Conservation (phyloP, 2,329 filamentous ascomycete species). For the Tolypocladium pustulatum region DNA sequence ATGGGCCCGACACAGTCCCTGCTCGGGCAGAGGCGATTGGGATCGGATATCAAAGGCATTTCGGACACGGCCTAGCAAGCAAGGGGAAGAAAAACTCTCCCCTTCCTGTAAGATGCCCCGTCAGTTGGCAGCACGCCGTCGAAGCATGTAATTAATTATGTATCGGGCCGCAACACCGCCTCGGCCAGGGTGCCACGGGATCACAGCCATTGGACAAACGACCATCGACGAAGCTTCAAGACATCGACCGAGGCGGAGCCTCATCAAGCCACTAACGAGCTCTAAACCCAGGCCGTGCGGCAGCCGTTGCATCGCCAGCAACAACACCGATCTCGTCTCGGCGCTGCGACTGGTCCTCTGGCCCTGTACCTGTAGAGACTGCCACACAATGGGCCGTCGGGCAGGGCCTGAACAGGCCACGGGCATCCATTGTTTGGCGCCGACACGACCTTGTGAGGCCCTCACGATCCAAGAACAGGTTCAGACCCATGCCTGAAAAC, state of each 20-base stretch:
- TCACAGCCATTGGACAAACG: background rate
- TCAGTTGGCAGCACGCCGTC: background rate
- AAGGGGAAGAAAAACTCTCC: background rate
- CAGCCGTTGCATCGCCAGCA: background rate
- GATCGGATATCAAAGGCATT: background rate
- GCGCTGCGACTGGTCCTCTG: background rate
- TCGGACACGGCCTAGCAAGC: background rate
- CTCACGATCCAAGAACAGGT: background rate
- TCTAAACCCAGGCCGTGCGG: background rate
- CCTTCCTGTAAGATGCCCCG: background rate
- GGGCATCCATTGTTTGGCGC: background rate
- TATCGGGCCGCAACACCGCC: background rate
- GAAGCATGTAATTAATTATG: no score
- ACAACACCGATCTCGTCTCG: background rate
- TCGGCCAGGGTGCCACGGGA: background rate
- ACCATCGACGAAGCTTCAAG: background rate
- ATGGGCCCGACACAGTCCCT: background rate
- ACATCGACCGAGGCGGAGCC: background rate
- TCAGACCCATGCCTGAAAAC: background rate
- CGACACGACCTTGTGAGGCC: background rate
- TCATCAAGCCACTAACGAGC: background rate
- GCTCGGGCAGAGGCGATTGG: background rate
- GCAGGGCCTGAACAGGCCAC: background rate
- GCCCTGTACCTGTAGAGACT: background rate
- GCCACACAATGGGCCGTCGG: background rate